Evolutionary conservation across 805 yeast genomes (phyloP).

Genomic region (Pichia sporocuriosa): DNA sequence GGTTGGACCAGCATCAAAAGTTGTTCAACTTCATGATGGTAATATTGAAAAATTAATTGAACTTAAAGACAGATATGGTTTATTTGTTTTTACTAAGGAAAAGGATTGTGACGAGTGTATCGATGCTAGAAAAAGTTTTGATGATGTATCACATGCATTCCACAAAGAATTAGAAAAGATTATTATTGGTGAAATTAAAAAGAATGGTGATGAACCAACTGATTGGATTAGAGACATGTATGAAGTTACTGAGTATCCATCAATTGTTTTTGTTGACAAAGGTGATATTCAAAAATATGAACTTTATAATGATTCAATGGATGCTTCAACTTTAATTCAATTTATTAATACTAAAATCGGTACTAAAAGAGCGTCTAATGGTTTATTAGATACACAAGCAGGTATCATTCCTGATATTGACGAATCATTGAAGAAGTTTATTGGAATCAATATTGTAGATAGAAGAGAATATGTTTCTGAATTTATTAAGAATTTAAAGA

Average conservation of each 20-base stretch:
- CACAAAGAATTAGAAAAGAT: conserved; percentile 34
- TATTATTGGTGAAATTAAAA: conserved; percentile 41
- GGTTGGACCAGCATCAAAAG: conserved; percentile 16
- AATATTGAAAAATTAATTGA: conserved; percentile 24
- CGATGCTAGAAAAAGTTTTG: conserved; percentile 44
- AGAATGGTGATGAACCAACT: conserved; percentile 39
- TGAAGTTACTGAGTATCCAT: conserved; percentile 44
- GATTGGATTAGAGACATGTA: conserved; percentile 36
- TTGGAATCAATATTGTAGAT: conserved; percentile 25
- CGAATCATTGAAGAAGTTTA: conserved; percentile 26
- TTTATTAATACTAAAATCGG: conserved; percentile 43
- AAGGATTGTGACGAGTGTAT: conserved; percentile 46
- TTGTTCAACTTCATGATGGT: conserved; percentile 25
- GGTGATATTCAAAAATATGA: conserved; percentile 32
- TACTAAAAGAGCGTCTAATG: conserved; percentile 35
- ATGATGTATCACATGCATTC: conserved; percentile 41
- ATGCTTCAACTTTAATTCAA: conserved; percentile 38
- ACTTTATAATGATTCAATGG: conserved; percentile 37
- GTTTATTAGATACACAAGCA: conserved; percentile 32
- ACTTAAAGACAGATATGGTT: conserved; percentile 34
- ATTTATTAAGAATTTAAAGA: conserved; percentile 31
- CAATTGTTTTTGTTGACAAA: conserved; percentile 42
- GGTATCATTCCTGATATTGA: conserved; percentile 35
- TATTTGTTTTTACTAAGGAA: conserved; percentile 44
- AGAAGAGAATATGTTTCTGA: conserved; percentile 26